Base-by-base conservation (phyloP, 2,329 filamentous ascomycete genomes). In the Bisporella sp. region DNA sequence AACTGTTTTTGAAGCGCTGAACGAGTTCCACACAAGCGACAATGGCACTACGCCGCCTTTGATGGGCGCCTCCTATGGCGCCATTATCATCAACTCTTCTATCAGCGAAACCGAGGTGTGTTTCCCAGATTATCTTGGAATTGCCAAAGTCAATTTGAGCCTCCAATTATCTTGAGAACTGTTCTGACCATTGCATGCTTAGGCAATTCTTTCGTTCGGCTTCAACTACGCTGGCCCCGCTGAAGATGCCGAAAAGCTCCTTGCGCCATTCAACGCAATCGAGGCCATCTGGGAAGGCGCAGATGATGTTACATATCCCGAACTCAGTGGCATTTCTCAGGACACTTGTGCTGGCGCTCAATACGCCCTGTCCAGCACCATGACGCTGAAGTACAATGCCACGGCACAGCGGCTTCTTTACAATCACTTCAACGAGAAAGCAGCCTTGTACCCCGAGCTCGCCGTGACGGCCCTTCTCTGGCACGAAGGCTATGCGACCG, bases 401-500 rank as follows among this genome's bases (percentile, higher is more conserved):
- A 37, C 7, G 7, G n/a, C 33, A 37, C 7, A 37, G 7, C 33
- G 33, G 7, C 7, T n/a, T 7, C 7, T 37, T n/a, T 37, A 37
- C 33, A n/a, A 37, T 7, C n/a, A 7, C 7, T 37, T 37, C n/a
- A 37, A 37, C 7, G n/a, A 37, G 7, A 37, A 7, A n/a, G n/a
- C 33, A n/a, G 33, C n/a, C 7, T 7, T 37, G 33, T 7, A 37
- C 33, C 33, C 33, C 7, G 33, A 37, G 33, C n/a, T 7, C 33
- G 7, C 7, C 7, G 33, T n/a, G n/a, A n/a, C n/a, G 33, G 33
- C n/a, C 33, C 33, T 37, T 37, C 33, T 37, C 33, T 7, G 7
- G 33, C n/a, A 7, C 33, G 33, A 37, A n/a, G 73, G 73, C 4
- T 81, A 80, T 61, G 69, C 76, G 1, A 63, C 60, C 4, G 62